Percentiles rank a stretch among this genome's conserved stretches.
phyloP scores from a whole-genome alignment of 2,329 filamentous ascomycete genomes.

The Phoma herbarum region DNA sequence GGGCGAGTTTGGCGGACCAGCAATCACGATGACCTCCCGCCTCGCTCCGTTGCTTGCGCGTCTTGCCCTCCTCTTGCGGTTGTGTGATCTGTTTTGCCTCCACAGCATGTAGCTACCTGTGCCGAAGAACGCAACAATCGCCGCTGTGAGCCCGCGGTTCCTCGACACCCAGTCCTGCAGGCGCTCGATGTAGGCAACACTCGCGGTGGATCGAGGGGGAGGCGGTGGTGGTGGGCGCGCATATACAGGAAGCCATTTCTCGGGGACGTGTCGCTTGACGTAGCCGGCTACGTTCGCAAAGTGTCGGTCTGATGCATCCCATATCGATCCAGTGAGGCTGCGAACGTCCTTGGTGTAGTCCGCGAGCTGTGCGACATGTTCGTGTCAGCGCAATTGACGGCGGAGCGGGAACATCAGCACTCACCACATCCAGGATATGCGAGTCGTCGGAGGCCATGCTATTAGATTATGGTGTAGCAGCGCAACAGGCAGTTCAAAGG shows the following conservation, averaged over 20 bases:
- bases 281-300: constrained; percentile 78
- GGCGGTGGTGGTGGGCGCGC: constrained; percentile 66
- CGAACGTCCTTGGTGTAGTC: constrained; percentile 72
- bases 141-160: constrained; percentile 77
- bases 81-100: constrained; percentile 66
- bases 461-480: not conserved
- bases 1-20: constrained; percentile 85
- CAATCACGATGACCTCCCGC: constrained; percentile 86
- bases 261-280: constrained; percentile 73
- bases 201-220: constrained; percentile 51
- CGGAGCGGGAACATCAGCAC: constrained; percentile 41
- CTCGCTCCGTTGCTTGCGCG: constrained; percentile 84
- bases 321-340: constrained; percentile 75
- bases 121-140: constrained; percentile 74
- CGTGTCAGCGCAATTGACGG: constrained; percentile 27
- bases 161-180: constrained; percentile 74
- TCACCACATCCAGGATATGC: constrained; percentile 78
- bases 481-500: not conserved
- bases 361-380: constrained; percentile 57
- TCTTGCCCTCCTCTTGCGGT: constrained; percentile 75
- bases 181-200: constrained; percentile 62
- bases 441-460: constrained; percentile 81
- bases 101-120: constrained; percentile 68
- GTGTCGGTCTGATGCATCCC: constrained; percentile 81
- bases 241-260: constrained; percentile 76